These are phyloP conservation scores for Butyriboletus appendiculatus DNA, from an alignment of 1,284 basidiomycete genomes.

Conservation along the genomic window DNA sequence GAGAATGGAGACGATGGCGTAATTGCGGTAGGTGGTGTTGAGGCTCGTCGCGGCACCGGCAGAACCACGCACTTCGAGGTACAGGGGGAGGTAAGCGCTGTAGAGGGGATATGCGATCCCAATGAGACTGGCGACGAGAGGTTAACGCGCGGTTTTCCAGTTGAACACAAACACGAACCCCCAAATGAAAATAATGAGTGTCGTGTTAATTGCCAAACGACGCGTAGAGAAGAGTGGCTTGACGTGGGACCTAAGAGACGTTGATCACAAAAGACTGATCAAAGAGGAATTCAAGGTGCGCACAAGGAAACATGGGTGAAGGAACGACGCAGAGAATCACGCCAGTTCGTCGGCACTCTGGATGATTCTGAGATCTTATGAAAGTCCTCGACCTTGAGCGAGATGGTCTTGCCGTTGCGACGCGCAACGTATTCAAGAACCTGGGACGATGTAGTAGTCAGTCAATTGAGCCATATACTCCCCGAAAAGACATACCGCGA, in stretches of 20 bases:
- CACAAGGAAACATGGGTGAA: conserved; percentile 46
- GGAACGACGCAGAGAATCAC: conserved; percentile 39
- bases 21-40: conserved; percentile 47
- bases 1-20: conserved; percentile 48
- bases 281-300: conserved; percentile 6
- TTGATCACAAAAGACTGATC: neutral
- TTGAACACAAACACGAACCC: conserved; percentile 34
- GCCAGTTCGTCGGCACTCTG: conserved; percentile 24
- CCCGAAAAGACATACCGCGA: conserved; percentile 38
- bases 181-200: conserved; percentile 55
- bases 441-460: conserved; percentile 23
- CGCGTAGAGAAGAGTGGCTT: conserved; percentile 52
- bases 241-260: conserved; percentile 42
- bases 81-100: conserved; percentile 52
- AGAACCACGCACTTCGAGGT: conserved; percentile 46
- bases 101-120: conserved; percentile 65
- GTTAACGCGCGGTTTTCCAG: neutral
- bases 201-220: conserved; percentile 52
- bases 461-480: neutral
- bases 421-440: conserved; percentile 51
- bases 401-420: conserved; percentile 50
- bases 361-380: conserved; percentile 31
- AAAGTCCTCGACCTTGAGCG: conserved; percentile 48
- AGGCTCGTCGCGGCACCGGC: conserved; percentile 33
- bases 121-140: conserved; percentile 39